Conservation (phyloP, 768 basidiomycete genomes). For the Boletus huronensis region DNA sequence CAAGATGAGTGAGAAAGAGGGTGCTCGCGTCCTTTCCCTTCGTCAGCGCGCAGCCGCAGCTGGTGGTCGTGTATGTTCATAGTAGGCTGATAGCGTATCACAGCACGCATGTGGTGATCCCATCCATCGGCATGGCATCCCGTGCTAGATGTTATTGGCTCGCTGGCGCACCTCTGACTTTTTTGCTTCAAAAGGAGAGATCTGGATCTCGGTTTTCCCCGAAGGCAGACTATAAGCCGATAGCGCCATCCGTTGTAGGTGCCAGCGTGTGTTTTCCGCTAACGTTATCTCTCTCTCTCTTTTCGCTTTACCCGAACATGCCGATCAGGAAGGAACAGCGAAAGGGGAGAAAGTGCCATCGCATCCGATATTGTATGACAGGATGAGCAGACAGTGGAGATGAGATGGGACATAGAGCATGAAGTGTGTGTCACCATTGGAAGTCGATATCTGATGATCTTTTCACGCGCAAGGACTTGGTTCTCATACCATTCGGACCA, state of each 20-base stretch:
- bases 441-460: not conserved
- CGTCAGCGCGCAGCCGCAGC: conserved; percentile 11
- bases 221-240: not conserved
- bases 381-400: not conserved
- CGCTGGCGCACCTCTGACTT: not conserved
- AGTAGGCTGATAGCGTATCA: conserved; percentile 4
- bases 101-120: conserved; percentile 8
- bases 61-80: not conserved
- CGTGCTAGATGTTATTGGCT: not conserved
- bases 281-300: not conserved
- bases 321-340: conserved; percentile 8
- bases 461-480: not conserved
- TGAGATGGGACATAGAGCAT: conserved; percentile 2
- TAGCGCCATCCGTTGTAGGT: conserved; percentile 1
- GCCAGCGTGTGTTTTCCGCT: not conserved
- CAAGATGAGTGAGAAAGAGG: conserved; percentile 16
- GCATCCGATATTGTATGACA: not conserved
- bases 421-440: not conserved
- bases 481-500: not conserved
- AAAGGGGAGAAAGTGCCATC: not conserved
- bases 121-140: not conserved
- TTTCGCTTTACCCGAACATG: not conserved
- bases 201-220: conserved; percentile 18
- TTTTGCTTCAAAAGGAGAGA: not conserved
- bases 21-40: conserved; percentile 4